Percentiles rank a stretch among this genome's conserved stretches.
Evolutionary conservation across 2,329 filamentous ascomycete species (phyloP).

Genomic region (Trichoderma brevicompactum): DNA sequence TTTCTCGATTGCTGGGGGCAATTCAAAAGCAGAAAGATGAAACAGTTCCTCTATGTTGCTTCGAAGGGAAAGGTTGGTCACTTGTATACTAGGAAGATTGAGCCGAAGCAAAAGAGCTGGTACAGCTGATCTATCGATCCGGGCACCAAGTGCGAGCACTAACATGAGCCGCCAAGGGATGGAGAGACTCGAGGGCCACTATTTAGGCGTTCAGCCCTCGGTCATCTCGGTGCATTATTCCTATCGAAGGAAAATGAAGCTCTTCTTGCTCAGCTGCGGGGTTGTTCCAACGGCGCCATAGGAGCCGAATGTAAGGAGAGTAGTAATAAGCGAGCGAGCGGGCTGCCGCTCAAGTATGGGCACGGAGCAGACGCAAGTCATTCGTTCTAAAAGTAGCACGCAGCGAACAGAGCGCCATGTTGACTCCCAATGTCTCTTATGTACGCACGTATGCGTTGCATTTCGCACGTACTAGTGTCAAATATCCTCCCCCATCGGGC

Average conservation of each 20-base stretch:
- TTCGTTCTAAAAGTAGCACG: background rate
- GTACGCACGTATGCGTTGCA: too few species aligned
- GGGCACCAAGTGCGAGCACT: constrained; percentile 2
- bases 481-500: too few species aligned
- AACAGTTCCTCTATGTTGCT: background rate
- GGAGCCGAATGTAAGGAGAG: constrained; percentile 4
- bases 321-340: constrained; percentile 14
- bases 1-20: constrained; percentile 5
- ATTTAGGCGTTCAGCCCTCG: constrained; percentile 9
- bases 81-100: background rate
- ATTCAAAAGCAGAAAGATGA: background rate
- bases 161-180: constrained; percentile 5
- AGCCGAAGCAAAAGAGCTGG: constrained; percentile 6
- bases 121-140: background rate
- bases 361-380: constrained; percentile 5
- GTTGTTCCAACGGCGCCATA: background rate
- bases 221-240: constrained; percentile 16
- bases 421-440: too few species aligned
- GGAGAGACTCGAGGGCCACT: background rate
- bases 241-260: background rate
- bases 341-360: constrained; percentile 5
- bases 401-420: too few species aligned
- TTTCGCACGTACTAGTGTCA: too few species aligned
- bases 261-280: background rate
- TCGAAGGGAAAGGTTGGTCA: constrained; percentile 5